Evolutionary conservation across 768 basidiomycete genomes (phyloP), one percentile per base, ranked within the genome.

Genomic region (Termitomyces sp.): DNA sequence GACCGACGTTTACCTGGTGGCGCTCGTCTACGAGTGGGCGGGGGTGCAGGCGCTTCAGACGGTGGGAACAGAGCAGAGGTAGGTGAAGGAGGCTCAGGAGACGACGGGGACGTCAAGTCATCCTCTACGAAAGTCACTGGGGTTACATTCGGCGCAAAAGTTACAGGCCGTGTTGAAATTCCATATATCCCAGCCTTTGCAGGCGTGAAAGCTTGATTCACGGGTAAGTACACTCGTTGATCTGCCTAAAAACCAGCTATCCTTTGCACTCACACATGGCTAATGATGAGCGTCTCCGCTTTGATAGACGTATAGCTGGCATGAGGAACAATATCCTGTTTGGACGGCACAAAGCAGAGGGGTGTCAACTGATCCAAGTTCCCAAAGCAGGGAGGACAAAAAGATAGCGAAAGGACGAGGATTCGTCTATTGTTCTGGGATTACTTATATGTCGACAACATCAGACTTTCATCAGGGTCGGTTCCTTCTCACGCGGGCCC

Each of bases 1-100:
- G 73, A 76, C 52, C 79, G 78, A 47, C 84, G 79, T 74, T 85
- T 88, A 58, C 82, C 83, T 0, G 83, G 84, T 1, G 84, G 84
- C 2, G 67, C 72, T 0, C 84, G 79, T 61, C 79, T 73, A 47
- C 80, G 75, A 0, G 78, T 63, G 3, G 75, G 69, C 0, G 75
- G 64, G 12, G 74, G 72, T 0, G 74, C 66, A 0, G 78, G 76
- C 0, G 69, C 65, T 18, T 74, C 71, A 0, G 82, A 80, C 0
- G 83, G 84, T 0, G 85, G 85, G 67, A 85, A 86, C 29, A 86
- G 71, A 42, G 78, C 67, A 27, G 73, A 64, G 4, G 73, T 63
- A 9, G 68, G 67, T 5, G 76, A 72, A 0, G 68, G 48, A n/a
- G 71, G 61, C 13, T 75, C 69, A 2, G 72, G 61, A 0, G 69